These are phyloP conservation scores for Solanum verrucosum DNA, from an alignment of 257 asterid genomes.

Conservation along the genomic window DNA sequence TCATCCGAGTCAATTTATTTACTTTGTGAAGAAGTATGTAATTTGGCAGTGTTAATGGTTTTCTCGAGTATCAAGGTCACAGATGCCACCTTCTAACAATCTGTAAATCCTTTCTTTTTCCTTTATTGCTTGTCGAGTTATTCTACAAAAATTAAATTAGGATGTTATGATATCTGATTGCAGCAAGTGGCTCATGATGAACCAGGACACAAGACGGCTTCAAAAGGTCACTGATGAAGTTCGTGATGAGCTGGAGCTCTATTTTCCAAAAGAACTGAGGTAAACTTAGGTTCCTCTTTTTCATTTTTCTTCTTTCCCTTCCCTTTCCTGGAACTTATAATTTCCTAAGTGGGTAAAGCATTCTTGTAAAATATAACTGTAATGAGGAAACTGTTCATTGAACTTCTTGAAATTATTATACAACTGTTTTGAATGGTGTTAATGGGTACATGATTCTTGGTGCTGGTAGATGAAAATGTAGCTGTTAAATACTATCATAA, in stretches of 20 bases:
- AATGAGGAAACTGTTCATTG: background rate
- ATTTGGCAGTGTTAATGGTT: background rate
- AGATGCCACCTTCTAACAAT: background rate
- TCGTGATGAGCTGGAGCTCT: slow-evolving; percentile 63
- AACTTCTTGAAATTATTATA: background rate
- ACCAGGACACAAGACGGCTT: slow-evolving; percentile 81
- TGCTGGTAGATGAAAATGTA: background rate
- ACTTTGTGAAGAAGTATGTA: background rate
- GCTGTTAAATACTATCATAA: background rate
- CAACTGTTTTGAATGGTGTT: background rate
- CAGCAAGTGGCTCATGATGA: slow-evolving; percentile 99
- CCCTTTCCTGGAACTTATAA: background rate
- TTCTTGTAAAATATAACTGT: background rate
- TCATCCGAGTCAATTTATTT: background rate
- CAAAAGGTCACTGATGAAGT: slow-evolving; percentile 92
- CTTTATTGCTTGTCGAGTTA: background rate
- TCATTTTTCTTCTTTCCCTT: background rate
- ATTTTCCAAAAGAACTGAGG: slow-evolving; percentile 73
- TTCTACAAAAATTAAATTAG: background rate
- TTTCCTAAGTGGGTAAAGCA: background rate
- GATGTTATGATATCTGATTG: slow-evolving; percentile 9
- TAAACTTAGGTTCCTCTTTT: slow-evolving; percentile 15
- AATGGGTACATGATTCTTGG: background rate
- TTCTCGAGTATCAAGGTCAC: background rate
- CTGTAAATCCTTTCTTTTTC: background rate